Evolutionary conservation across 176 grass and related monocot genomes (phyloP).

Genomic region (Panicum miliaceum): DNA sequence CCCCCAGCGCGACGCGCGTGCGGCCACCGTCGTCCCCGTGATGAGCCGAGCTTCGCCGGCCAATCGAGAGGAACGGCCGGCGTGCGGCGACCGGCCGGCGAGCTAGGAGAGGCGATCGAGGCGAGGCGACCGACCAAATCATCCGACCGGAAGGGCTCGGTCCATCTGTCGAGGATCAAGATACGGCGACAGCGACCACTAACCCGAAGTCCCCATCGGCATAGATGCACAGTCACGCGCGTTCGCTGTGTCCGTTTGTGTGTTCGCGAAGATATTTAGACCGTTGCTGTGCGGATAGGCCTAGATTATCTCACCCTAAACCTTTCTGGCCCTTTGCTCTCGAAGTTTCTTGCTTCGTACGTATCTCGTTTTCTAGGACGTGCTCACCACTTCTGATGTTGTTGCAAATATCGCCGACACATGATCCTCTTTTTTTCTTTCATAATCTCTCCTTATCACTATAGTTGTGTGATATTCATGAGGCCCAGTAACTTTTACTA

Average conservation of each 20-base stretch:
- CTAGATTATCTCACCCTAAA: neutral
- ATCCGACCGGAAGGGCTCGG: neutral
- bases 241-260: neutral
- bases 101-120: no score
- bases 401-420: neutral
- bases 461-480: no score
- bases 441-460: neutral
- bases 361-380: neutral
- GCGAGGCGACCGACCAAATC: conserved; percentile 16
- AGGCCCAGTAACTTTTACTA: neutral
- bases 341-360: neutral
- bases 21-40: neutral
- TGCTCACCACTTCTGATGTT: neutral
- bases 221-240: no score
- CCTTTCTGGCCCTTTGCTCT: neutral
- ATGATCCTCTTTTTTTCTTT: neutral
- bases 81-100: neutral
- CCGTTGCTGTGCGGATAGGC: neutral
- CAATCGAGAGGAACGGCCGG: neutral
- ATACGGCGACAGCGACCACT: neutral
- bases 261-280: neutral
- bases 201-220: neutral
- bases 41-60: neutral
- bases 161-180: neutral
- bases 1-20: neutral